phyloP scores from a whole-genome alignment of 2,329 filamentous ascomycete genomes.

The Botryotinia narcissicola region DNA sequence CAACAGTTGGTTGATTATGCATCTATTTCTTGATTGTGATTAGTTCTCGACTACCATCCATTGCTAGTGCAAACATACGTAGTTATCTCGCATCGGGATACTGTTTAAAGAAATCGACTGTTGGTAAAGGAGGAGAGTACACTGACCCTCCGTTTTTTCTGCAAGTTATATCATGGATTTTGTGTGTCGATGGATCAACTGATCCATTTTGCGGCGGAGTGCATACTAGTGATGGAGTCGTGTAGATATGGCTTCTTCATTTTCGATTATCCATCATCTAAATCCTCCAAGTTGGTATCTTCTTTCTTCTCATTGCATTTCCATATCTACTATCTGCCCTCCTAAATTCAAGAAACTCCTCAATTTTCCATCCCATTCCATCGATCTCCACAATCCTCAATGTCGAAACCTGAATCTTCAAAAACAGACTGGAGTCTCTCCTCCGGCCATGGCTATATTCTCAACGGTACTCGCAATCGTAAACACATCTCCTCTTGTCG shows the following conservation, averaged over 20 bases:
- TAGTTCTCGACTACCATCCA: not conserved
- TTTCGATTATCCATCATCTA: not conserved
- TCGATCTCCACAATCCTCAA: not conserved
- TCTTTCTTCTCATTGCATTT: not conserved
- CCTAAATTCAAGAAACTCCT: not conserved
- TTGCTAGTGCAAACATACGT: not conserved
- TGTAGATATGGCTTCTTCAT: not conserved
- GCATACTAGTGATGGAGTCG: not conserved
- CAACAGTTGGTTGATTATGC: not conserved
- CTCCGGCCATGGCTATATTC: not conserved
- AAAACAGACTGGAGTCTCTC: slow-evolving; percentile 10
- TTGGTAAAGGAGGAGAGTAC: not conserved
- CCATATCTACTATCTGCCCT: not conserved
- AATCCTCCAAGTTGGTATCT: not conserved
- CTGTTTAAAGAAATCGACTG: not conserved
- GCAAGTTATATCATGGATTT: not conserved
- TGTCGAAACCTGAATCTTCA: not conserved
- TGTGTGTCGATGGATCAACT: not conserved
- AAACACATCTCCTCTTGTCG: slow-evolving; percentile 5
- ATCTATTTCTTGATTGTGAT: not conserved
- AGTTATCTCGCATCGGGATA: not conserved
- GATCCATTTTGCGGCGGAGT: not conserved
- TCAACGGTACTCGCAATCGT: not conserved
- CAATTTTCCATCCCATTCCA: not conserved
- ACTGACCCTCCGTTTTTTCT: not conserved